These are phyloP conservation scores for Ilyonectria mors-panacis DNA, from an alignment of 2,329 filamentous ascomycete species.

Conservation along the genomic window DNA sequence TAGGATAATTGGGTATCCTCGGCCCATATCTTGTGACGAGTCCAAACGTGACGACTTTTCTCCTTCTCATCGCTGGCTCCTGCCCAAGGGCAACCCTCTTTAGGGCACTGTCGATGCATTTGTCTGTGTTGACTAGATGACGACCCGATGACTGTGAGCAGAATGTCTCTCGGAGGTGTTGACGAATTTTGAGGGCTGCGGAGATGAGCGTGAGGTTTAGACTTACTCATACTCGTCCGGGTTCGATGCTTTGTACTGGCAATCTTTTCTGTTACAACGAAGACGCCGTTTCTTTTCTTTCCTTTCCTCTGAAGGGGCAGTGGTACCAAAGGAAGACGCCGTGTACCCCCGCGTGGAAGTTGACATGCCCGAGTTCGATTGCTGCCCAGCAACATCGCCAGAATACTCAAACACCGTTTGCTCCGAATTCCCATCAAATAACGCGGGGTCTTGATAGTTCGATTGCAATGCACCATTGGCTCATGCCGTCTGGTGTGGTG, in stretches of 20 bases:
- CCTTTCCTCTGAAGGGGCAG: not conserved
- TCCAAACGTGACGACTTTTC: conserved; percentile 7
- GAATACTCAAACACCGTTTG: conserved; percentile 6
- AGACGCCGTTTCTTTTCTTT: not conserved
- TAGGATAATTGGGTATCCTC: conserved; percentile 4
- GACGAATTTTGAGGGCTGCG: not conserved
- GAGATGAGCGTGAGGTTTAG: not conserved
- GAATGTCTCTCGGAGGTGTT: no score
- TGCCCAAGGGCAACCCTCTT: not conserved
- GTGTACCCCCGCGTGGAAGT: not conserved
- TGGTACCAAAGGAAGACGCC: not conserved
- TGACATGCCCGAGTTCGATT: not conserved
- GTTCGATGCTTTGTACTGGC: not conserved
- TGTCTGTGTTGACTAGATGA: not conserved
- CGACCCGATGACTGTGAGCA: not conserved
- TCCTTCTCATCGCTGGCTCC: not conserved
- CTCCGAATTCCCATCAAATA: not conserved
- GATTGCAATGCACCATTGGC: conserved; percentile 8
- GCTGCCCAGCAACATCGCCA: not conserved
- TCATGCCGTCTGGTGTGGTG: conserved; percentile 4
- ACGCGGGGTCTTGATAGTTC: not conserved
- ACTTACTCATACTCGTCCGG: not conserved
- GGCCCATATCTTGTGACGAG: not conserved
- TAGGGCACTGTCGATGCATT: not conserved
- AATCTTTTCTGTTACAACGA: conserved; percentile 1